Evolutionary conservation across 192 early-diverging fungal genomes (phyloP).

Genomic region (Jimgerdemannia flammicorona): DNA sequence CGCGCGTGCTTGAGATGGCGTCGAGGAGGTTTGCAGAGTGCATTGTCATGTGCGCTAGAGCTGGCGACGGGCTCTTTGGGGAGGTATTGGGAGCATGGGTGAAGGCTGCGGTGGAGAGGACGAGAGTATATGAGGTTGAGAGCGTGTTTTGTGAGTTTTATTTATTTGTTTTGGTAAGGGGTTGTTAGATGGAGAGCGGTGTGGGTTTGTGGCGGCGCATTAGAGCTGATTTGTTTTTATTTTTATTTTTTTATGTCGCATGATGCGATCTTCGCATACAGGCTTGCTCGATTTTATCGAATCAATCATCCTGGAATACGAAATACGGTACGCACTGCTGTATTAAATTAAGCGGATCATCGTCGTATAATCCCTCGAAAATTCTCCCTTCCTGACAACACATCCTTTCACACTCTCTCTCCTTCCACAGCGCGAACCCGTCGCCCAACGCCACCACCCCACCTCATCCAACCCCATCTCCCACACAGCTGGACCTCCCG

Average conservation of each 20-base stretch:
- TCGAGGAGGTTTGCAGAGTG: constrained; percentile 43
- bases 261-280: neutral
- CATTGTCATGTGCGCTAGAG: constrained; percentile 30
- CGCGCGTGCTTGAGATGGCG: constrained; percentile 42
- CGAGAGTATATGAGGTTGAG: constrained; percentile 45
- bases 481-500: constrained; percentile 17
- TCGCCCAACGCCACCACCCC: neutral
- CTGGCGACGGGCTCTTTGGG: constrained; percentile 41
- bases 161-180: neutral
- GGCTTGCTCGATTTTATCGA: constrained; percentile 45
- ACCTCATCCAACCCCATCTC: constrained; percentile 5
- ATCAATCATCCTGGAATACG: constrained; percentile 32
- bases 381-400: neutral
- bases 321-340: constrained; percentile 25
- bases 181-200: neutral
- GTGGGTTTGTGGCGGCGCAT: neutral
- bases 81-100: constrained; percentile 48
- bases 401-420: too few relatives aligned
- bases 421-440: too few relatives aligned
- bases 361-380: neutral
- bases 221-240: neutral
- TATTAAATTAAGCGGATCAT: too few relatives aligned
- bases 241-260: neutral
- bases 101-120: constrained; percentile 39
- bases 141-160: constrained; percentile 42